Base-by-base conservation (phyloP, 78 protist species). In the Dictyostelium brefeldianum region DNA sequence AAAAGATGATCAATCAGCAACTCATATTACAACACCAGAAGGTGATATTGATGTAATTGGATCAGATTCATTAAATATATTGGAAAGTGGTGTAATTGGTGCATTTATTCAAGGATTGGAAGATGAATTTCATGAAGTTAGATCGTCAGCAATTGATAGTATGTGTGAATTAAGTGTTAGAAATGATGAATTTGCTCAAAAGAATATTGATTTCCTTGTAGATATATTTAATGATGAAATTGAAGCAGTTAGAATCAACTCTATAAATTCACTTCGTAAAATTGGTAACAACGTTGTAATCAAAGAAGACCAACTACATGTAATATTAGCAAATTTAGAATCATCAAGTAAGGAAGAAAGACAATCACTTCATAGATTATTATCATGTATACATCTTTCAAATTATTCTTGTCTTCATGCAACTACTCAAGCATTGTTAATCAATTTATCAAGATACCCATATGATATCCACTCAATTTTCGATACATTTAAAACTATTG, bases 51-150 rank as follows among this genome's bases (percentile, higher is more conserved):
- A 91, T 46, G 77, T 83, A 20, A 62, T 90, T 31, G 46, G 81
- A 47, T 65, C 90, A 31, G 95, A 91, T 18, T 82, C 89, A 54
- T 48, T 83, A 47, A 83, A 70, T 70, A 31, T 83, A 20, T 48
- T 91, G 27, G 95, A 91, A 27, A 46, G 82, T n/a, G 95, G 95
- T 67, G 95, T 85, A 12, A 91, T 81, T 22, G 95, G 95, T 74
- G 95, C 90, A n/a, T 91, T 91, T 46, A 91, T 91, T 36, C 95
- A 91, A 73, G 89, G 95, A 31, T 46, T 91, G 10, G 95, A 91
- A 10, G 95, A 91, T 11, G 95, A 91, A 29, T 91, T 79, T 69
- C 81, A 83, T 43, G 95, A 91, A 51, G 95, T 91, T 27, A 57
- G 95, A 75, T 83, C 89, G 41, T 82, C 95, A 4, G 95, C 95